Percentiles rank a stretch among this genome's conserved stretches.
phyloP scores from a whole-genome alignment of 108 stramenopile genomes.

The Nitzschia sp. region DNA sequence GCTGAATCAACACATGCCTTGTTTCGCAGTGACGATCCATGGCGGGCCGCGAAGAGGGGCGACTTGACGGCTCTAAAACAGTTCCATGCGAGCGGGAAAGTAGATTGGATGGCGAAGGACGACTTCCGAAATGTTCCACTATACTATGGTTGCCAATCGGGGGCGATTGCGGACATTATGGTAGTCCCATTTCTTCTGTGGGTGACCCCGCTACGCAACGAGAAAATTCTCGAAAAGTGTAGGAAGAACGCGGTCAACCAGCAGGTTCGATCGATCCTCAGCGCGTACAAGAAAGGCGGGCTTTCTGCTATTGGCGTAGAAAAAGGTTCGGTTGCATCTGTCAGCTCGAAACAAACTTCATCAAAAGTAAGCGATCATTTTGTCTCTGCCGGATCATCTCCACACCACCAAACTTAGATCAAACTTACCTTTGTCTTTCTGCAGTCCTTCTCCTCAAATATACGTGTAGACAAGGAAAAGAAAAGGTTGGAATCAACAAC shows the following conservation, averaged over 20 bases:
- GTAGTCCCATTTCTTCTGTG: slow-evolving; percentile 20
- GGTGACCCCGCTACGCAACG: slow-evolving; percentile 3
- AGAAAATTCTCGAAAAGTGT: slow-evolving; percentile 7
- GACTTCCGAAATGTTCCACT: slow-evolving; percentile 13
- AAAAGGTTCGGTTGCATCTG: background rate
- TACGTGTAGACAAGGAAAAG: too few species aligned
- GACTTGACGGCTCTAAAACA: slow-evolving; percentile 23
- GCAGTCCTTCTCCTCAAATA: too few species aligned
- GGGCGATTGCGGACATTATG: slow-evolving; percentile 21
- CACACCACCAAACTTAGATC: too few species aligned
- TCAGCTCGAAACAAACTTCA: background rate
- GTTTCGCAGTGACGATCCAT: slow-evolving; percentile 12
- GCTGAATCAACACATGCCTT: background rate
- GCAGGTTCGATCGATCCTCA: slow-evolving; percentile 12
- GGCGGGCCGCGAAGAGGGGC: slow-evolving; percentile 30
- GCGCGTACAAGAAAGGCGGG: slow-evolving; percentile 5
- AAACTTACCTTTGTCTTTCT: too few species aligned
- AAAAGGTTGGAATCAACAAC: too few species aligned
- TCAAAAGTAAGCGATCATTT: too few species aligned
- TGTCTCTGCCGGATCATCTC: too few species aligned
- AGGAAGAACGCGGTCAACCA: slow-evolving; percentile 19
- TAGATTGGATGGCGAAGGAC: slow-evolving; percentile 22
- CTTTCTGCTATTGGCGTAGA: slow-evolving; percentile 5
- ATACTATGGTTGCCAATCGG: slow-evolving; percentile 36
- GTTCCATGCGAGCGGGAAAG: slow-evolving; percentile 4